These are phyloP conservation scores for Claviceps pusilla DNA, from an alignment of 2,329 filamentous ascomycete species.

Conservation along the genomic window DNA sequence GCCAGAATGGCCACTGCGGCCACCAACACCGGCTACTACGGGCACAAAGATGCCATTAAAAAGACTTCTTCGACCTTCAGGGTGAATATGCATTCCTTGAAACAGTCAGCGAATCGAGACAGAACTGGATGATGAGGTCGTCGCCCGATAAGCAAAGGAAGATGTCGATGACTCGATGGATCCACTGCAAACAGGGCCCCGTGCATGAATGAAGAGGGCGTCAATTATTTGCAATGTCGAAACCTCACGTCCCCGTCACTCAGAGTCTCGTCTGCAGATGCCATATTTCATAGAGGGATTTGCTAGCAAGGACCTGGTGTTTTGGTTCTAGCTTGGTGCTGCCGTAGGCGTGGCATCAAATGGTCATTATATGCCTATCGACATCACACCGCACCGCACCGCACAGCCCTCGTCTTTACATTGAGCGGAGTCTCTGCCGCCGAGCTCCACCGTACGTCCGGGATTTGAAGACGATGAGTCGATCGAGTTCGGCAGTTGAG, in stretches of 20 bases:
- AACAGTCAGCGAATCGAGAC: not conserved
- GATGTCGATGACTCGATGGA: not conserved
- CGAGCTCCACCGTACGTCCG: not conserved
- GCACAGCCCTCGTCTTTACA: not conserved
- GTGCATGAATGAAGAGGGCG: not conserved
- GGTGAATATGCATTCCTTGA: not conserved
- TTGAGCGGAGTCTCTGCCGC: not conserved
- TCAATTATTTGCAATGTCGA: not conserved
- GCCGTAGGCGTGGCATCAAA: not conserved
- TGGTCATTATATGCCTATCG: not conserved
- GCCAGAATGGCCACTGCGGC: not conserved
- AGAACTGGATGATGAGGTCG: not conserved
- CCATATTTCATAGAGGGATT: too few species aligned
- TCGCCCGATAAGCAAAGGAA: not conserved
- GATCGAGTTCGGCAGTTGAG: not conserved
- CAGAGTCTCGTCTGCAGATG: too few species aligned
- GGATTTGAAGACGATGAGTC: not conserved
- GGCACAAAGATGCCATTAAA: not conserved
- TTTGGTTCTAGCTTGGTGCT: not conserved
- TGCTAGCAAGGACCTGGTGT: too few species aligned
- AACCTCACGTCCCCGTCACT: not conserved
- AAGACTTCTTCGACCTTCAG: not conserved
- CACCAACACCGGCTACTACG: not conserved
- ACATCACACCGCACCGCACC: not conserved
- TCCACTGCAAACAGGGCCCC: not conserved